Base-by-base conservation (phyloP, 805 yeast species). In the Wickerhamia fluorescens region DNA sequence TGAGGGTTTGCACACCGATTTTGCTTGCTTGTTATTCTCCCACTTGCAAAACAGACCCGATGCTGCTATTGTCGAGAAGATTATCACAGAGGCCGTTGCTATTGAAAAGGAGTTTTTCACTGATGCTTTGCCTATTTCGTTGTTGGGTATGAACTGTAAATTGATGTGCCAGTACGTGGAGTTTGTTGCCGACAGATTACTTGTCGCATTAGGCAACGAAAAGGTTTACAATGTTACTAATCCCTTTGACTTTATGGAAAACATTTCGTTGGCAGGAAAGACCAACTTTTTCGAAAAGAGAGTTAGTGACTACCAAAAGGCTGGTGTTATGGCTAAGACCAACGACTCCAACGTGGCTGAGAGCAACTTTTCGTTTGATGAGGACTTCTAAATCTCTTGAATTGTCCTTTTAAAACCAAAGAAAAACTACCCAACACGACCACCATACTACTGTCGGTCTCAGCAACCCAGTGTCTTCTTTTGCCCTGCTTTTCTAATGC, bases 201-300 rank as follows among this genome's bases (percentile, higher is more conserved):
- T 89, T 38, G 76, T 88, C 33, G 76, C 97, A 4, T 73, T 89
- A 43, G 98, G 98, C 44, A 85, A 86, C 72, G 69, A 80, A 65
- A 88, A 88, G 69, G 71, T 72, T 42, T 89, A 75, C 76, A 84
- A 86, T 49, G 89, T 72, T 36, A 68, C 84, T 40, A 89, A 89
- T 60, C 98, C 98, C 59, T 89, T 89, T 58, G 98, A 89, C 62
- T 89, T 89, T 57, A 89, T 89, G 98, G 98, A 89, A 71, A 89
- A 92, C 71, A 89, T 89, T 51, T 89, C 97, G 6, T 75, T 89
- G 47, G 94, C 96, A 35, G 98, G 98, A 64, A 89, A 89, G 76
- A 89, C 98, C 49, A 89, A 92, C 72, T 89, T 89, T 77, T 89
- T 89, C 56, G 98, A 89, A 73, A 89, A 89, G 77, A 83, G 98